These are phyloP conservation scores for Saccharomyces eubayanus DNA, from an alignment of 805 yeast species.

Conservation along the genomic window DNA sequence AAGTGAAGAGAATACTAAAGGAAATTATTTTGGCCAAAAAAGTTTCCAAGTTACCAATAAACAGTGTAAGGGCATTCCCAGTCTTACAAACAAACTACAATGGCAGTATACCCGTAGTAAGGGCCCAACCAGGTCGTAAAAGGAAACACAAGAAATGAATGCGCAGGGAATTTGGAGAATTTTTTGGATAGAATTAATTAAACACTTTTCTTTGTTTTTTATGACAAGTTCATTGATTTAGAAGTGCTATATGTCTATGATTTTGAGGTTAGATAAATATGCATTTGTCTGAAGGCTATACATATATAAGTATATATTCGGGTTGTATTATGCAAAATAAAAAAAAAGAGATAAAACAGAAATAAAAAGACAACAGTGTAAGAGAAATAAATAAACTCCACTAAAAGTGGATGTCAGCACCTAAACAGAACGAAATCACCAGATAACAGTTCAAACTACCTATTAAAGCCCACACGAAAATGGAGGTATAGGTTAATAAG, in stretches of 20 bases:
- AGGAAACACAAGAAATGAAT: conserved; percentile 22
- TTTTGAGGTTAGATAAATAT: not conserved
- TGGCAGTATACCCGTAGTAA: conserved; percentile 67
- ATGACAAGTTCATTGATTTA: not conserved
- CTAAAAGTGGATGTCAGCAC: conserved; percentile 45
- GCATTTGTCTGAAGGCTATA: not conserved
- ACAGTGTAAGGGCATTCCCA: conserved; percentile 44
- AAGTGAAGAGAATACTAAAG: conserved; percentile 38
- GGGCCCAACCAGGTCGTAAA: conserved; percentile 24
- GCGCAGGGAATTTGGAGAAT: not conserved
- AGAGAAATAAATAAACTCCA: not conserved
- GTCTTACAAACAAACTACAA: conserved; percentile 63
- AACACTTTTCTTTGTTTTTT: not conserved
- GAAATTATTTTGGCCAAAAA: conserved; percentile 35
- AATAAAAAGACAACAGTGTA: not conserved
- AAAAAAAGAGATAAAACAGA: not conserved
- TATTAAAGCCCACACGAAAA: conserved; percentile 61
- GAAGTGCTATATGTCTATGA: not conserved
- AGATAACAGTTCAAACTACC: conserved; percentile 65
- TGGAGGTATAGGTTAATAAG: conserved; percentile 44
- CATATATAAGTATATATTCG: conserved; percentile 1
- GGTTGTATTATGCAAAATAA: not conserved
- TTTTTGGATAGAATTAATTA: not conserved
- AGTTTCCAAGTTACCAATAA: conserved; percentile 26
- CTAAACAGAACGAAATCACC: conserved; percentile 42